phyloP scores from a whole-genome alignment of 805 yeast genomes.

The Lachancea thermotolerans region DNA sequence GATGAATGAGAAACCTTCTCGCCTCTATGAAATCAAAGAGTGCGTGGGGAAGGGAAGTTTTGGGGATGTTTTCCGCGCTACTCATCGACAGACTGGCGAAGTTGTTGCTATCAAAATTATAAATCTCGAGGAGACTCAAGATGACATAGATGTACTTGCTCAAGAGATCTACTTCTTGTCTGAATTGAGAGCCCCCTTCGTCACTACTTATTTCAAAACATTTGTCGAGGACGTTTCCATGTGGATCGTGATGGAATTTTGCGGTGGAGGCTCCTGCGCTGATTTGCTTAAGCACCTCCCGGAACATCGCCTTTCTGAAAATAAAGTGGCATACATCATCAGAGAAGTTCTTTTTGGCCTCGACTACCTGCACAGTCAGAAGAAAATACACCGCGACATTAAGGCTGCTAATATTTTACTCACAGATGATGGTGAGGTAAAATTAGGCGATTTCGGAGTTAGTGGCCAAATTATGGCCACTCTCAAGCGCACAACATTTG shows the following conservation, averaged over 20 bases:
- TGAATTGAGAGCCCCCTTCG: conserved; percentile 54
- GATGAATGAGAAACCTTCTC: conserved; percentile 15
- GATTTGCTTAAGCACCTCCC: conserved; percentile 51
- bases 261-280: conserved; percentile 90
- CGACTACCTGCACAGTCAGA: conserved; percentile 64
- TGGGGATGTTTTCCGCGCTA: conserved; percentile 77
- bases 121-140: conserved; percentile 70
- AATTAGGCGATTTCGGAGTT: conserved; percentile 91
- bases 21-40: conserved; percentile 35
- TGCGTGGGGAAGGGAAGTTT: conserved; percentile 81
- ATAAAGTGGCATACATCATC: conserved; percentile 53
- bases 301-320: conserved; percentile 48
- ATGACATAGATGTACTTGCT: conserved; percentile 61
- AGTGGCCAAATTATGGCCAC: conserved; percentile 75
- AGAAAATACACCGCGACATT: conserved; percentile 81
- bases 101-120: conserved; percentile 83
- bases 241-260: conserved; percentile 92
- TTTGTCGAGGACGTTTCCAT: conserved; percentile 57
- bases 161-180: conserved; percentile 76
- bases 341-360: conserved; percentile 64
- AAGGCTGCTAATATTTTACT: conserved; percentile 84
- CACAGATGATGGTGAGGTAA: conserved; percentile 61
- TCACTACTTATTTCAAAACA: conserved; percentile 63
- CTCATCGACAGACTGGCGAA: conserved; percentile 31
- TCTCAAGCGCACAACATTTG: conserved; percentile 63